Conservation (phyloP, 805 yeast species). For the Monosporozyma siamensis region DNA sequence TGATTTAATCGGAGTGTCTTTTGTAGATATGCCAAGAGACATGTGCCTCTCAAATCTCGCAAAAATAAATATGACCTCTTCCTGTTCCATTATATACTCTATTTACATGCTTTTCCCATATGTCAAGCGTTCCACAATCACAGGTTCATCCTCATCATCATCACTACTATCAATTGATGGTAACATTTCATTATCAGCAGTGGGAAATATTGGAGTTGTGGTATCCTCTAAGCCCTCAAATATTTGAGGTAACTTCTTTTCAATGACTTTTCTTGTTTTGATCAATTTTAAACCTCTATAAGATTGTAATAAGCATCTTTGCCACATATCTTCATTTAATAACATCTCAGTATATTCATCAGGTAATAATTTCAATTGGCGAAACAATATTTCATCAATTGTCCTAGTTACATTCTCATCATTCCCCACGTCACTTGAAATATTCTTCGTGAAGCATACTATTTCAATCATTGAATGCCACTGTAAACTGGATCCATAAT, state of each 20-base stretch:
- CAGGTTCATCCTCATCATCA: slow-evolving; percentile 6
- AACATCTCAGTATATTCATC: slow-evolving; percentile 17
- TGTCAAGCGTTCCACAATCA: slow-evolving; percentile 5
- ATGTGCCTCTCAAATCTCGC: too few species aligned
- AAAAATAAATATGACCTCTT: too few species aligned
- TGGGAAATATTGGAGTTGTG: too few species aligned
- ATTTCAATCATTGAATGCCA: slow-evolving; percentile 49
- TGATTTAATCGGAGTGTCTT: too few species aligned
- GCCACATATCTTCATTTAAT: slow-evolving; percentile 19
- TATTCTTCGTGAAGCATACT: slow-evolving; percentile 13
- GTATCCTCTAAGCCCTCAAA: background rate
- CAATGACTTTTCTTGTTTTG: slow-evolving; percentile 1
- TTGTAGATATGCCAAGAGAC: too few species aligned
- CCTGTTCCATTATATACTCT: too few species aligned
- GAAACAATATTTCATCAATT: slow-evolving; percentile 15
- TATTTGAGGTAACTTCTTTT: background rate
- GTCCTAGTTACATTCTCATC: slow-evolving; percentile 1
- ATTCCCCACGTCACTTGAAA: background rate
- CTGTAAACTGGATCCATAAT: slow-evolving; percentile 53
- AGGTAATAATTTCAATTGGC: slow-evolving; percentile 18
- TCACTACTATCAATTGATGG: slow-evolving; percentile 3
- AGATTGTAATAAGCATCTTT: slow-evolving; percentile 9
- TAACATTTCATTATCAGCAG: background rate
- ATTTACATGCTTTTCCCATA: background rate
- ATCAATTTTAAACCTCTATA: slow-evolving; percentile 6